These are phyloP conservation scores for Rhododendron molle DNA, from an alignment of 148 eudicot genomes.

Conservation along the genomic window DNA sequence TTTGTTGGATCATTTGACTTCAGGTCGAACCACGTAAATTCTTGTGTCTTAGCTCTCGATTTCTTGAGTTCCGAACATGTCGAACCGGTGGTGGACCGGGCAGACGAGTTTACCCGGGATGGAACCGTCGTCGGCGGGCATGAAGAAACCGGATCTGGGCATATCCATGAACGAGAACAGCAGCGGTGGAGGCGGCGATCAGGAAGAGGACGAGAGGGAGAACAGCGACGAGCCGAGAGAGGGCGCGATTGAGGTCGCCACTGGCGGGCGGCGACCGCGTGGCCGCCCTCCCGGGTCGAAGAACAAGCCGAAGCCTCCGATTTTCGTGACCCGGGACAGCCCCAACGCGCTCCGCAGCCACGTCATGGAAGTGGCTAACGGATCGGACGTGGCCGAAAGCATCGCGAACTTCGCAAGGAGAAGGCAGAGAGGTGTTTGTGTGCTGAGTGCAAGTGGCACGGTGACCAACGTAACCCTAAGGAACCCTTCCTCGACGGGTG, in stretches of 20 bases:
- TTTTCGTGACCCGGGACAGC: slow-evolving; percentile 56
- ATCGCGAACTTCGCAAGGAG: slow-evolving; percentile 50
- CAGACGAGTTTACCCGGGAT: slow-evolving; percentile 21
- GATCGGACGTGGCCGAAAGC: slow-evolving; percentile 47
- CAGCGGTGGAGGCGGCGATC: background rate
- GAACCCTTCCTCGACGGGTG: slow-evolving; percentile 33
- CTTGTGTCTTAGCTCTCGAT: background rate
- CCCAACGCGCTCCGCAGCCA: slow-evolving; percentile 64
- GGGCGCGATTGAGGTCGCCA: slow-evolving; percentile 45
- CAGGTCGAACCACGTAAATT: background rate
- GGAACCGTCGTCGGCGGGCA: slow-evolving; percentile 16
- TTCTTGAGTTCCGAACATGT: slow-evolving; percentile 11
- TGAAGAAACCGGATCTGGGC: slow-evolving; percentile 48
- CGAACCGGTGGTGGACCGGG: slow-evolving; percentile 39
- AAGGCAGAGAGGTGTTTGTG: slow-evolving; percentile 57
- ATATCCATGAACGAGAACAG: slow-evolving; percentile 31
- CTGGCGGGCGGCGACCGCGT: slow-evolving; percentile 30
- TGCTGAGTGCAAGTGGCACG: slow-evolving; percentile 48
- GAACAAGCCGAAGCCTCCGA: slow-evolving; percentile 59
- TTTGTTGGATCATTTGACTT: background rate
- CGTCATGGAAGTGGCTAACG: slow-evolving; percentile 52
- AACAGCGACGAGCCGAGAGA: slow-evolving; percentile 49
- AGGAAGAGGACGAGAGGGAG: slow-evolving; percentile 24
- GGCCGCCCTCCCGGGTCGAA: slow-evolving; percentile 62
- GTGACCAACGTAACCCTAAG: slow-evolving; percentile 49